These are phyloP conservation scores for Nemania sp. DNA, from an alignment of 2,329 filamentous ascomycete genomes.

Conservation along the genomic window DNA sequence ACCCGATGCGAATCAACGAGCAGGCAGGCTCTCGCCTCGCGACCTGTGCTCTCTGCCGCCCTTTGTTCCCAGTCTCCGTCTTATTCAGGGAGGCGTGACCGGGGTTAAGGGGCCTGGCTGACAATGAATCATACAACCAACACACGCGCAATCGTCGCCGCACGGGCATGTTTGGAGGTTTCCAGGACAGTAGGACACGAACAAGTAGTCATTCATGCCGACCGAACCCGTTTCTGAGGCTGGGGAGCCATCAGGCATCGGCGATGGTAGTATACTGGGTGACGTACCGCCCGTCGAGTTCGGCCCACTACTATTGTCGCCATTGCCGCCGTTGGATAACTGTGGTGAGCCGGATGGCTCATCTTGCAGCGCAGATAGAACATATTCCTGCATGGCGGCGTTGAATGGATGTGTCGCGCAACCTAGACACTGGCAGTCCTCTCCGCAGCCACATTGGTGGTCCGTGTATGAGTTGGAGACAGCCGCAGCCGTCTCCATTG, in stretches of 20 bases:
- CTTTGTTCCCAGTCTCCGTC: background rate
- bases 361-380: slow-evolving; percentile 31
- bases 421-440: slow-evolving; percentile 68
- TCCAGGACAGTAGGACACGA: slow-evolving; percentile 61
- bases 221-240: slow-evolving; percentile 57
- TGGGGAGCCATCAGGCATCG: slow-evolving; percentile 49
- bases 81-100: slow-evolving; percentile 13
- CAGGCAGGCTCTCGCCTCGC: background rate
- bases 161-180: slow-evolving; percentile 58
- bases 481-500: slow-evolving; percentile 9
- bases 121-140: slow-evolving; percentile 60
- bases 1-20: background rate
- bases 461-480: slow-evolving; percentile 9
- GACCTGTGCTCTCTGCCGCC: background rate
- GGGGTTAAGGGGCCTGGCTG: slow-evolving; percentile 19
- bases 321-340: slow-evolving; percentile 18
- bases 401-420: slow-evolving; percentile 72
- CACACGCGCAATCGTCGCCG: slow-evolving; percentile 62
- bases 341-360: slow-evolving; percentile 28
- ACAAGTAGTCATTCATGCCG: slow-evolving; percentile 56
- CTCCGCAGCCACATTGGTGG: slow-evolving; percentile 66
- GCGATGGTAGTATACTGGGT: slow-evolving; percentile 46
- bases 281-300: slow-evolving; percentile 8
- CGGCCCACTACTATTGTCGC: slow-evolving; percentile 7
- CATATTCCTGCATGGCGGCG: slow-evolving; percentile 58